phyloP scores from a whole-genome alignment of 148 eudicot species.

The Linanthus parryae region DNA sequence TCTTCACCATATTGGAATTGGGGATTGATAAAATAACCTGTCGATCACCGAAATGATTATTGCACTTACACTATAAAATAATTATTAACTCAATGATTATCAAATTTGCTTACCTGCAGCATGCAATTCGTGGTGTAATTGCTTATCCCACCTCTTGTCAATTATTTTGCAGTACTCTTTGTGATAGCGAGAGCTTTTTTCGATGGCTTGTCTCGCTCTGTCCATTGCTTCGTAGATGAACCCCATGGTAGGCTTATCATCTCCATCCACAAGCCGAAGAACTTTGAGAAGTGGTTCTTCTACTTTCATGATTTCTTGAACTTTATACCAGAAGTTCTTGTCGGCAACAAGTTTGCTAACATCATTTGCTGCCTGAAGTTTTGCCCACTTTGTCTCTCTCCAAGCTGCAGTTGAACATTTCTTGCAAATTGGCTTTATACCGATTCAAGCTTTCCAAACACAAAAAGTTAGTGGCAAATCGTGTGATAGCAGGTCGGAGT shows the following conservation, averaged over 20 bases:
- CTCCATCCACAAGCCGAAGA: background rate
- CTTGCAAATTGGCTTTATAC: background rate
- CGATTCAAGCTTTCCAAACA: background rate
- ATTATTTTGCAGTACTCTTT: background rate
- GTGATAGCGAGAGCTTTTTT: background rate
- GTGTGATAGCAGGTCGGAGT: background rate
- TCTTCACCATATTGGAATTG: background rate
- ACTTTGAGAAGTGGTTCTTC: constrained; percentile 1
- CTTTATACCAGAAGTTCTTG: background rate
- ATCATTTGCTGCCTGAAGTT: background rate
- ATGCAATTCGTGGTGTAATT: background rate
- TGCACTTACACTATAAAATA: background rate
- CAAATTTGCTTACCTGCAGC: background rate
- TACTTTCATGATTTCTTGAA: background rate
- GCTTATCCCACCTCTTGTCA: background rate
- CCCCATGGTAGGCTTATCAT: constrained; percentile 1
- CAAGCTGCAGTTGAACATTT: background rate
- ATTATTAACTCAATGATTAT: background rate
- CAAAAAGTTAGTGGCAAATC: constrained; percentile 6
- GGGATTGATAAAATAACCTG: background rate
- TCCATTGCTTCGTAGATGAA: constrained; percentile 4
- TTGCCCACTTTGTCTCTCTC: background rate
- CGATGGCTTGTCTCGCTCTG: background rate
- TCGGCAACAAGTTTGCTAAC: background rate
- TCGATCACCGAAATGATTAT: too few relatives aligned